phyloP scores from a whole-genome alignment of 2,329 filamentous ascomycete genomes.

The Malbranchea zuffiana region DNA sequence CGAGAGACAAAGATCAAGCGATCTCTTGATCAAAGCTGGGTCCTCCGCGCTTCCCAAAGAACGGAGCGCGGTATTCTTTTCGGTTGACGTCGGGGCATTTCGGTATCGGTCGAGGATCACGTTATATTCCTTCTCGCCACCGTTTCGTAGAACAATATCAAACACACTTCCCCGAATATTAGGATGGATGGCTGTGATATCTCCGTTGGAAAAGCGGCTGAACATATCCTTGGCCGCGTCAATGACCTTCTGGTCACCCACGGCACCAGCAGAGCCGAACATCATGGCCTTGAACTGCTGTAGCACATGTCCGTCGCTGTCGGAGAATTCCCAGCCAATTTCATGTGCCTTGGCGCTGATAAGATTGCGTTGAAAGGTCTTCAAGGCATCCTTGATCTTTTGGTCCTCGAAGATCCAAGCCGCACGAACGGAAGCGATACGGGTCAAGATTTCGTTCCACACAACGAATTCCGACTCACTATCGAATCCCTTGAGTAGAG shows the following conservation, averaged over 20 bases:
- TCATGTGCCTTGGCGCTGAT: constrained; percentile 71
- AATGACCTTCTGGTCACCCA: constrained; percentile 68
- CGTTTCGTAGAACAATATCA: constrained; percentile 70
- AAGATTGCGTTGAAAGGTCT: constrained; percentile 71
- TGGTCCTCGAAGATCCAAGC: constrained; percentile 85
- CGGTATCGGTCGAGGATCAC: constrained; percentile 64
- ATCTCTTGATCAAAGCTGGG: constrained; percentile 69
- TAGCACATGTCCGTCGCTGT: constrained; percentile 74
- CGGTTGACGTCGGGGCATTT: constrained; percentile 64
- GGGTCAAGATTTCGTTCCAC: constrained; percentile 81
- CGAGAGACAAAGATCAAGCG: constrained; percentile 62
- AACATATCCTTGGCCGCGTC: constrained; percentile 84
- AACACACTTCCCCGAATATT: constrained; percentile 85
- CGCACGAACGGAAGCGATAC: constrained; percentile 64
- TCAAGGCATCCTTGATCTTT: constrained; percentile 58
- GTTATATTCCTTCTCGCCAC: constrained; percentile 78
- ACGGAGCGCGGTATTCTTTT: constrained; percentile 84
- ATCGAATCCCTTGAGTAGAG: constrained; percentile 72
- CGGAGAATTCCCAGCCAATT: constrained; percentile 77
- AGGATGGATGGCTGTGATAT: constrained; percentile 73
- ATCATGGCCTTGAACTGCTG: constrained; percentile 92
- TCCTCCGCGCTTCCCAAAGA: constrained; percentile 67
- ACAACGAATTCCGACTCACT: constrained; percentile 80
- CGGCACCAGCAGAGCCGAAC: constrained; percentile 71
- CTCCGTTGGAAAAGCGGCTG: constrained; percentile 66